phyloP scores from a whole-genome alignment of 1,284 basidiomycete genomes.

The Apiotrichum porosum region DNA sequence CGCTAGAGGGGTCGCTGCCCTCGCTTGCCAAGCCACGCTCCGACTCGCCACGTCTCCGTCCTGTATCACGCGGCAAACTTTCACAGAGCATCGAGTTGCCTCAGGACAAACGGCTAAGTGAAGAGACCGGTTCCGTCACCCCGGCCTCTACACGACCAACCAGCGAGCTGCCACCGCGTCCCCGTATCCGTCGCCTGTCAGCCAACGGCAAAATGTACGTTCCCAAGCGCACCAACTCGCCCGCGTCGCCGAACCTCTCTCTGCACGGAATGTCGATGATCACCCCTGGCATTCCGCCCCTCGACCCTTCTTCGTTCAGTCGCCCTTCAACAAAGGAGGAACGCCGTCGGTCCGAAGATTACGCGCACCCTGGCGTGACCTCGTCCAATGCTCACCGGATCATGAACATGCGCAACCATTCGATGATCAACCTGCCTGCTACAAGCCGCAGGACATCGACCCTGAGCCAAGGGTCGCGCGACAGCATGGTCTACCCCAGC shows the following conservation, averaged over 20 bases:
- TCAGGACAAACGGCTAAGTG: constrained; percentile 30
- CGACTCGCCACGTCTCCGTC: constrained; percentile 9
- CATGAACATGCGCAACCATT: constrained; percentile 28
- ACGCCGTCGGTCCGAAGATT: constrained; percentile 31
- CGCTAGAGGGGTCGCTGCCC: constrained; percentile 28
- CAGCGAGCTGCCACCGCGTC: constrained; percentile 14
- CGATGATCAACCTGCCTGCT: constrained; percentile 33
- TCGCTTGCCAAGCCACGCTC: constrained; percentile 3
- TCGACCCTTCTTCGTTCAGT: background rate
- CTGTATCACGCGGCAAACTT: constrained; percentile 4
- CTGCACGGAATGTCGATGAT: background rate
- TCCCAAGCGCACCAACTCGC: constrained; percentile 34
- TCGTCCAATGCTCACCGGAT: constrained; percentile 4
- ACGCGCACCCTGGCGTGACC: constrained; percentile 3
- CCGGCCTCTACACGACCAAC: background rate
- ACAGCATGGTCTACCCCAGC: constrained; percentile 52
- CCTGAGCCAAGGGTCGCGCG: constrained; percentile 21
- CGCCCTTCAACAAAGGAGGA: constrained; percentile 14
- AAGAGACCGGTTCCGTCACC: constrained; percentile 20
- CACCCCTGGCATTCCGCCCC: background rate
- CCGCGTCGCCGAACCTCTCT: constrained; percentile 12
- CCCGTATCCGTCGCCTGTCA: constrained; percentile 13
- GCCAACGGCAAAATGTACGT: constrained; percentile 36
- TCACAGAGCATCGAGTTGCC: constrained; percentile 20
- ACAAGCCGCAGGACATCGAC: constrained; percentile 17